Percentiles rank a stretch among this genome's conserved stretches.
Conservation (phyloP, 345 rosid species). For the Salix koriyanagi region DNA sequence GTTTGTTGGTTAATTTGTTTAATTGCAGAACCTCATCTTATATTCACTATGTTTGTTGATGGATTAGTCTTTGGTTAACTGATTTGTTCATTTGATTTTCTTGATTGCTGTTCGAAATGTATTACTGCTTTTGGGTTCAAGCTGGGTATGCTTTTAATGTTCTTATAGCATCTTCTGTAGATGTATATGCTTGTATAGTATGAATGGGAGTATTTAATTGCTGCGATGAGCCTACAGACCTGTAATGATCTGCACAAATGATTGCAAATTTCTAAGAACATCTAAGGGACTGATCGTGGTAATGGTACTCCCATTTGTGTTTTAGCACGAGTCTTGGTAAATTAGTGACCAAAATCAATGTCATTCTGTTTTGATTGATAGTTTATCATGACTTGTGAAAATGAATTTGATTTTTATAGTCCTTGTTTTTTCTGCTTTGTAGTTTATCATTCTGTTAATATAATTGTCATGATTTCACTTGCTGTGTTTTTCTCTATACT, state of each 20-base stretch:
- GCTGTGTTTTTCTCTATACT: background rate
- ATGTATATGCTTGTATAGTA: background rate
- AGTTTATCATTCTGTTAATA: background rate
- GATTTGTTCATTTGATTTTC: background rate
- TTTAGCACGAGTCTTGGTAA: background rate
- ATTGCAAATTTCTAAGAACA: constrained; percentile 15
- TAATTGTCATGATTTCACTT: background rate
- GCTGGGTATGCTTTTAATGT: background rate
- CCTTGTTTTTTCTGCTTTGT: background rate
- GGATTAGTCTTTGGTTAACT: background rate
- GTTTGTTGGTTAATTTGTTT: background rate
- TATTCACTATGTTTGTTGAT: background rate
- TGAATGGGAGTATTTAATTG: background rate
- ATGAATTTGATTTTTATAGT: background rate
- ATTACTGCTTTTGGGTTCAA: background rate
- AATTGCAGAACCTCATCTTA: too few species aligned
- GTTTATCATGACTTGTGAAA: background rate
- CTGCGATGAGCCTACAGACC: constrained; percentile 21
- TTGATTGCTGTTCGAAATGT: background rate
- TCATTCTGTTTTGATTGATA: background rate
- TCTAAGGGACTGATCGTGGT: constrained; percentile 20
- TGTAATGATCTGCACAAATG: constrained; percentile 21
- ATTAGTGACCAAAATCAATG: background rate
- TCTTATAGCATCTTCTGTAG: background rate
- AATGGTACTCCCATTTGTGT: background rate